Conservation (phyloP, 1,139 yeast genomes). For the Lizanozyma gosingica region DNA sequence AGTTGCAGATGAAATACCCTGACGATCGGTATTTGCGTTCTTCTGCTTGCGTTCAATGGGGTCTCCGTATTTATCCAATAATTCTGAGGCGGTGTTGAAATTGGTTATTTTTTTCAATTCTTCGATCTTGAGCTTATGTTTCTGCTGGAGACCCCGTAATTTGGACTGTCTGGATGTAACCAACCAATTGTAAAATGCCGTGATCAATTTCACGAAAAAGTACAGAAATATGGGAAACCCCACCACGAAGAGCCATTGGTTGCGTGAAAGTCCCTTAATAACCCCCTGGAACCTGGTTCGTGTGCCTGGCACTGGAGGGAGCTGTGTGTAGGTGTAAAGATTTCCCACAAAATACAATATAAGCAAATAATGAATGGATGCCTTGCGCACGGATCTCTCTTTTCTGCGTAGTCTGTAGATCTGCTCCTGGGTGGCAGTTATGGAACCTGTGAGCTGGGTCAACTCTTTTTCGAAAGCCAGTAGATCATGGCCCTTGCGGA, state of each 20-base stretch:
- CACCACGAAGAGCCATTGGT: constrained; percentile 13
- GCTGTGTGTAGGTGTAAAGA: constrained; percentile 17
- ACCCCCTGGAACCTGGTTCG: constrained; percentile 16
- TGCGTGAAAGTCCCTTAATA: constrained; percentile 15
- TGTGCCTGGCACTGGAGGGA: constrained; percentile 13
- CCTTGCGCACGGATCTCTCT: constrained; percentile 11
- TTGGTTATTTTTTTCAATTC: constrained; percentile 74
- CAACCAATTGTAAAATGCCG: constrained; percentile 16
- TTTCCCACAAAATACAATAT: constrained; percentile 24
- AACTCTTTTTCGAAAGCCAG: constrained; percentile 43
- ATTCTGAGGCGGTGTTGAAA: constrained; percentile 65
- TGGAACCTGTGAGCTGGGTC: constrained; percentile 30
- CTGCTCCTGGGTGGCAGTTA: constrained; percentile 25
- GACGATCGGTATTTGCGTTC: not conserved
- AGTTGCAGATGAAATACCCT: not conserved
- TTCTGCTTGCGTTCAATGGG: not conserved
- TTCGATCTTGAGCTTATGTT: constrained; percentile 56
- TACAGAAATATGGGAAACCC: constrained; percentile 22
- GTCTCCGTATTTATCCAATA: constrained; percentile 53
- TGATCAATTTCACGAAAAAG: constrained; percentile 14
- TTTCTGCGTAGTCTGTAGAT: constrained; percentile 15
- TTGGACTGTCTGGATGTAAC: constrained; percentile 7
- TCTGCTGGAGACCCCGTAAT: constrained; percentile 32
- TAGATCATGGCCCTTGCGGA: constrained; percentile 34
- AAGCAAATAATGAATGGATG: constrained; percentile 18